A percentile compares a stretch with the other conserved stretches of the same genome.
phyloP scores from a whole-genome alignment of 2,329 filamentous ascomycete genomes.

The Fusarium sp. region DNA sequence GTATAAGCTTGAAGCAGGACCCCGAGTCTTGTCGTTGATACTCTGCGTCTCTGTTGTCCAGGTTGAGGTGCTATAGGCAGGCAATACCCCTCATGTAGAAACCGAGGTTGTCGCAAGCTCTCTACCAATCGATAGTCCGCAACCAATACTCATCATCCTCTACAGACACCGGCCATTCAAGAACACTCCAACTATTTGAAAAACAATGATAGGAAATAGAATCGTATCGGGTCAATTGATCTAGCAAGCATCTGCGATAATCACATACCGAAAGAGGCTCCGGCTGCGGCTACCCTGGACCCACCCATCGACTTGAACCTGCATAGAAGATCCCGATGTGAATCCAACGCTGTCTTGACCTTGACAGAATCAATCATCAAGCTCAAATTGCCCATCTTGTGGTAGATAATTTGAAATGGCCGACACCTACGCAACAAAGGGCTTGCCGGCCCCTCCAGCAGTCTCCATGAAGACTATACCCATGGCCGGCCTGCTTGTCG shows the following conservation, averaged over 20 bases:
- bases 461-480: conserved; percentile 78
- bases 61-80: too few species aligned
- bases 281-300: conserved; percentile 36
- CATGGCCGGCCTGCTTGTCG: conserved; percentile 84
- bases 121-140: too few species aligned
- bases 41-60: too few species aligned
- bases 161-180: too few species aligned
- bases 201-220: too few species aligned
- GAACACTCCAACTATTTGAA: too few species aligned
- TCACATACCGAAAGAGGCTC: conserved; percentile 5
- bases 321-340: conserved; percentile 4
- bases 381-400: neutral
- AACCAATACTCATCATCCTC: too few species aligned
- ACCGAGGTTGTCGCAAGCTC: too few species aligned
- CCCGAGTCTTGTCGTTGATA: too few species aligned
- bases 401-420: conserved; percentile 35
- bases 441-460: conserved; percentile 58
- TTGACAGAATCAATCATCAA: neutral
- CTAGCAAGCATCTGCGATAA: neutral
- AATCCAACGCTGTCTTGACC: neutral
- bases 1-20: too few species aligned
- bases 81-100: too few species aligned
- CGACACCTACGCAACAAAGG: conserved; percentile 52
- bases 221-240: too few species aligned
- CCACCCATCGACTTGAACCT: conserved; percentile 23